Evolutionary conservation across 1,284 basidiomycete genomes (phyloP).

Genomic region (Porogramme epimiltina): DNA sequence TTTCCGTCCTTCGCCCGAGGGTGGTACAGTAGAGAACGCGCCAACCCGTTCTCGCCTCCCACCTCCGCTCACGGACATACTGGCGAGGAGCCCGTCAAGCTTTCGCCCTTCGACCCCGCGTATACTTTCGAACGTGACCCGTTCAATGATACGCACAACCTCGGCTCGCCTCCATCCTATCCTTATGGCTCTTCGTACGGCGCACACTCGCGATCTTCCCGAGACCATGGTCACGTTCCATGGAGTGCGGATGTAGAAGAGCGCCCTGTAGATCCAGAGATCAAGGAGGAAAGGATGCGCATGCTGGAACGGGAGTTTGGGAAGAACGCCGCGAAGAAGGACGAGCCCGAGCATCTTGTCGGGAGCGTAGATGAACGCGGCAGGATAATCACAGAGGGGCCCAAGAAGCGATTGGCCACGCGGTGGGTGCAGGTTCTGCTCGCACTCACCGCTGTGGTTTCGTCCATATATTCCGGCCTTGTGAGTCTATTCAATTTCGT

Average conservation of each 20-base stretch:
- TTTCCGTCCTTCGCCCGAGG: conserved; percentile 63
- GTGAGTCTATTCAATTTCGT: conserved; percentile 39
- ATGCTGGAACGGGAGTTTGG: conserved; percentile 70
- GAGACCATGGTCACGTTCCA: conserved; percentile 26
- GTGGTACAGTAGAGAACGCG: conserved; percentile 48
- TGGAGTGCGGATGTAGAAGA: conserved; percentile 27
- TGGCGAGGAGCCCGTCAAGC: conserved; percentile 11
- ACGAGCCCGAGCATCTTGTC: conserved; percentile 46
- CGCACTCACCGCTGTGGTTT: conserved; percentile 50
- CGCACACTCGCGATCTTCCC: conserved; percentile 24
- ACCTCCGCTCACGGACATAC: conserved; percentile 12
- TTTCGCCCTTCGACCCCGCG: conserved; percentile 34
- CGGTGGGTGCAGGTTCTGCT: conserved; percentile 53
- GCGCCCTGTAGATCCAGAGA: conserved; percentile 43
- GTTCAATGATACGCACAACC: conserved; percentile 31
- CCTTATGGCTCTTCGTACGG: conserved; percentile 23
- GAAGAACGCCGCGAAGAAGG: conserved; percentile 31
- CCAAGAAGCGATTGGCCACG: conserved; percentile 54
- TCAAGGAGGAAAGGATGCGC: conserved; percentile 67
- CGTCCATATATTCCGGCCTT: conserved; percentile 63
- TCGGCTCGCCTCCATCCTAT: conserved; percentile 29
- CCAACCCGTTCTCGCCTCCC: conserved; percentile 22
- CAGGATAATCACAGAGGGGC: conserved; percentile 59
- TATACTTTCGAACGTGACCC: conserved; percentile 27
- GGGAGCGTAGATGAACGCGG: conserved; percentile 62